phyloP scores from a whole-genome alignment of 805 yeast genomes.

The Yarrowia porcina region DNA sequence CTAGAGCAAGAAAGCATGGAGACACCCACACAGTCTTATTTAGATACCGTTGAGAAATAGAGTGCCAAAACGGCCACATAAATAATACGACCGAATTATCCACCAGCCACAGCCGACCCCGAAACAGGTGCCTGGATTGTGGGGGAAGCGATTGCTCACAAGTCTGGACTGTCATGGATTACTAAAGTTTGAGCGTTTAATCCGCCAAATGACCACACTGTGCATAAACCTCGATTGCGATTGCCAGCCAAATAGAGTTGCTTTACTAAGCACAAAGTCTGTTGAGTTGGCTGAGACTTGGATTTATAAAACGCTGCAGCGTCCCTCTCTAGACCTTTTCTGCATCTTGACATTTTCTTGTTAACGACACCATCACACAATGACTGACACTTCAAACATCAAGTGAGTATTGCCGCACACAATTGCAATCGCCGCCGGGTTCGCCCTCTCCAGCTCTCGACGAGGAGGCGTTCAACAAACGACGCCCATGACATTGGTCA shows the following conservation, averaged over 20 bases:
- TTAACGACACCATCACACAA: conserved; percentile 20
- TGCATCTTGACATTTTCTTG: conserved; percentile 20
- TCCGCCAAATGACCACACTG: conserved; percentile 15
- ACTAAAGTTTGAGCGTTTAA: conserved; percentile 24
- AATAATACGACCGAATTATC: neutral
- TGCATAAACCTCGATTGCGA: conserved; percentile 24
- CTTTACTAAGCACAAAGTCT: conserved; percentile 23
- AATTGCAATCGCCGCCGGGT: neutral
- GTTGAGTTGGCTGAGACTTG: conserved; percentile 17
- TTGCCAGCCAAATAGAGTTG: conserved; percentile 13
- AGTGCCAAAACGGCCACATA: neutral
- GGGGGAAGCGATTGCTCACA: neutral
- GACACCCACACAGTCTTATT: neutral
- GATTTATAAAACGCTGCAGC: conserved; percentile 18
- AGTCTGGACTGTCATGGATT: conserved; percentile 12
- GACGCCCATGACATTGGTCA: neutral
- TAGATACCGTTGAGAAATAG: neutral
- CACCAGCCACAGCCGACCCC: neutral
- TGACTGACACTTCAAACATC: conserved; percentile 25
- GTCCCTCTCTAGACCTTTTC: conserved; percentile 7
- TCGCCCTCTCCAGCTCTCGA: neutral
- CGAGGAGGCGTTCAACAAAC: neutral
- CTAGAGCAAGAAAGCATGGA: neutral
- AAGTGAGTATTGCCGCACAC: conserved; percentile 20
- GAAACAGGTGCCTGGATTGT: neutral